A percentile compares a stretch with the other conserved stretches of the same genome.
Conservation (phyloP, 495 filamentous ascomycete species). For the Neurospora sp. region DNA sequence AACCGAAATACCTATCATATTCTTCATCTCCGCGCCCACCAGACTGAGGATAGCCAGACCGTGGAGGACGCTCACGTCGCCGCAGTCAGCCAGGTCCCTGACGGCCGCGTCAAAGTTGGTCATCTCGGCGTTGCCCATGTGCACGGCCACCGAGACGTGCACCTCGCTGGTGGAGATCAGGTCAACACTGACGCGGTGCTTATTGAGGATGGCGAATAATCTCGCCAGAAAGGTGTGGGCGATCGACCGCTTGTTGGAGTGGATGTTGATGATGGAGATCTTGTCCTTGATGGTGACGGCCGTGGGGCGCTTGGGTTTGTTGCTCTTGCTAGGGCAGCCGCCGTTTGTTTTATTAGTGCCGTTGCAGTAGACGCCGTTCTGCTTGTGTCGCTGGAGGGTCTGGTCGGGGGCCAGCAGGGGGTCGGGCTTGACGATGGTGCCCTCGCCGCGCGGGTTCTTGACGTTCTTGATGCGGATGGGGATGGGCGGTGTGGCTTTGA, state of each 20-base stretch:
- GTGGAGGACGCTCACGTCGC: conserved; percentile 72
- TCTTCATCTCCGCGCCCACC: conserved; percentile 90
- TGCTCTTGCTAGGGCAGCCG: conserved; percentile 27
- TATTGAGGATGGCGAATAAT: conserved; percentile 79
- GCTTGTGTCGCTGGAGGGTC: conserved; percentile 29
- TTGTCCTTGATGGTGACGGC: conserved; percentile 93
- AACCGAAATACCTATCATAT: conserved; percentile 86
- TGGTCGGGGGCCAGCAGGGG: conserved; percentile 34
- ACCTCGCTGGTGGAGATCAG: conserved; percentile 91
- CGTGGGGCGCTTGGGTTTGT: conserved; percentile 51
- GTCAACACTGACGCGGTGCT: conserved; percentile 73
- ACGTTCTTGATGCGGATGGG: conserved; percentile 98
- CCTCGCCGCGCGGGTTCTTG: conserved; percentile 78
- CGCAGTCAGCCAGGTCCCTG: conserved; percentile 62
- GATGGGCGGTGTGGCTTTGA: conserved; percentile 71
- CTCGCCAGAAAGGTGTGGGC: conserved; percentile 84
- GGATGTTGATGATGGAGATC: conserved; percentile 88
- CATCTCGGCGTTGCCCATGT: conserved; percentile 59
- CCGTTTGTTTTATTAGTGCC: neutral
- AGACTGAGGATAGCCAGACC: conserved; percentile 88
- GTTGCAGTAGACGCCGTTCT: neutral
- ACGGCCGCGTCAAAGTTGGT: conserved; percentile 55
- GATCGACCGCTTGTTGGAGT: conserved; percentile 70
- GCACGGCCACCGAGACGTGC: conserved; percentile 90
- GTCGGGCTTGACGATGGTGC: conserved; percentile 72